Base-by-base conservation (phyloP, 352 stramenopile genomes). In the Ophiocytium majus region DNA sequence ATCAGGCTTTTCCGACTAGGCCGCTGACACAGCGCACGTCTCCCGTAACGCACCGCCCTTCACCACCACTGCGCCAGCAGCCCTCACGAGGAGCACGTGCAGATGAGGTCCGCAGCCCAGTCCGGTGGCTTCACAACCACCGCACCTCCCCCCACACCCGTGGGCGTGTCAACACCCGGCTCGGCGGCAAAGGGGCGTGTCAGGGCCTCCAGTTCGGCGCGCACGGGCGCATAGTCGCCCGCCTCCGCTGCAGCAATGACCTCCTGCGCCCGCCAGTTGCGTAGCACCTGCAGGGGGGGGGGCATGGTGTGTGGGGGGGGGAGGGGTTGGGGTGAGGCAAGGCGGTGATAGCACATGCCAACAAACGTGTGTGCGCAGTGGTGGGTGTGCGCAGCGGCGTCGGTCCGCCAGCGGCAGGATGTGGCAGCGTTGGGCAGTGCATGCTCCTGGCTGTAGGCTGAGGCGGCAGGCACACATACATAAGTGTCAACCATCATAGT, bases 171-270 rank as follows among this genome's bases (percentile, higher is more conserved):
- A 50, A 31, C 50, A 37, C 23, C 36, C 76, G 1, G 32, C 80
- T 76, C 57, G 43, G 80, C 63, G 34, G 89, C 80, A 76, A 82
- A 90, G 17, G 88, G 86, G 49, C 49, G 63, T 32, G 81, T 66
- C 49, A 90, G 79, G 36, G 75, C 31, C n/a, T 50, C 75, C 35
- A 90, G 71, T 10, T 86, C 64, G 0, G 50, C 37, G 0, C 82
- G 82, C 34, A 96, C 92, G 23, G 86, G 79, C 9, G 91, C 85
- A 81, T 92, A 93, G 71, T 96, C 91, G 0, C 93, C 92, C 33
- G 90, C 89, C 23, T 92, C 86, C 0, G 94, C 94, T 32, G 90
- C 90, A 28, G 96, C 92, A 32, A 97, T 97, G 10, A 93, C 93
- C 63, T 90, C 90, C 89, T 97, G 94, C 43, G 92, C 93, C n/a